Evolutionary conservation across 176 grass and related monocot species (phyloP).

Genomic region (Ensete glaucum): DNA sequence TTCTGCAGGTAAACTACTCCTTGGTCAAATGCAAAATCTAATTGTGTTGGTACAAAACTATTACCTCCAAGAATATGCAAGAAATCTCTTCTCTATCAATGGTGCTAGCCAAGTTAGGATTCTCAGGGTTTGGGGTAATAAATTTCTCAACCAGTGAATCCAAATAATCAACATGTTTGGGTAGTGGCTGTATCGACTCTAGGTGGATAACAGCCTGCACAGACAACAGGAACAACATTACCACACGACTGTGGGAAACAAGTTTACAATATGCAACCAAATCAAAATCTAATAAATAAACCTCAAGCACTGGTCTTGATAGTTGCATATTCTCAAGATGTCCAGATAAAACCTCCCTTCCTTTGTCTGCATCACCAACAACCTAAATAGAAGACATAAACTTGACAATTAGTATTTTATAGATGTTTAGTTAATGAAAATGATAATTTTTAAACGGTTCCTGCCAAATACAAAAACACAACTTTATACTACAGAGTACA

Average conservation of each 20-base stretch:
- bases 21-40: background rate
- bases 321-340: slow-evolving; percentile 40
- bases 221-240: slow-evolving; percentile 1
- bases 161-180: slow-evolving; percentile 61
- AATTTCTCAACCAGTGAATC: slow-evolving; percentile 90
- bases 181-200: slow-evolving; percentile 61
- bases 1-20: too few species aligned
- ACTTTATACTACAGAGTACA: too few species aligned
- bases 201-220: slow-evolving; percentile 77
- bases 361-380: slow-evolving; percentile 55
- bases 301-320: slow-evolving; percentile 69
- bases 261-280: background rate
- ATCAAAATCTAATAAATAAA: slow-evolving; percentile 6
- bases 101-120: slow-evolving; percentile 39
- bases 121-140: slow-evolving; percentile 40
- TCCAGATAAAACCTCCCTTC: slow-evolving; percentile 54
- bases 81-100: slow-evolving; percentile 91
- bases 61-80: slow-evolving; percentile 93
- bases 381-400: slow-evolving; percentile 26
- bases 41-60: slow-evolving; percentile 6
- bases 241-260: background rate
- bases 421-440: too few species aligned
- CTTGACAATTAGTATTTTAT: background rate
- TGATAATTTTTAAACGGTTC: too few species aligned
- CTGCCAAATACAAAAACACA: too few species aligned